Evolutionary conservation across 306 rosid species (phyloP), one percentile per base, ranked within the genome.

Genomic region (Acacia crassicarpa): DNA sequence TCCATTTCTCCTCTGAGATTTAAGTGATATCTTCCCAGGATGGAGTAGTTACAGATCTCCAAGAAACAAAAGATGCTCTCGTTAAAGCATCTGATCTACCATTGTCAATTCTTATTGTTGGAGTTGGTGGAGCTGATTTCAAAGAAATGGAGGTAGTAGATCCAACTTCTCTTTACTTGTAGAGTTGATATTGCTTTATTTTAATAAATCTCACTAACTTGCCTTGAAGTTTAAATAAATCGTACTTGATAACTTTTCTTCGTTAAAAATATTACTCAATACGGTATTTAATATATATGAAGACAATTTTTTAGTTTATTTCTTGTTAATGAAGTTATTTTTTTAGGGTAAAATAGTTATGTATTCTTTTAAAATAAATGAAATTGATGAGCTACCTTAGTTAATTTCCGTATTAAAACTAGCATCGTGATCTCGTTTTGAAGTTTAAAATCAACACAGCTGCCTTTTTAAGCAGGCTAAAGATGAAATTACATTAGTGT

Each of bases 41-140:
- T 85, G 99, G 99, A 89, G 99, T 96, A 16, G 99, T 96, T 56
- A 96, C 99, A 72, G 99, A 96, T 91, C 97, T 94, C 82, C 99
- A 96, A 90, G 99, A 96, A 94, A 96, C 99, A 85, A 92, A 87
- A 91, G 99, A 96, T 74, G 99, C 99, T 40, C 86, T 96, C 12
- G 97, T 96, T 70, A 96, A 91, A 80, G 98, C 99, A 73, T 96
- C 99, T 32, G 98, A 96, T 78, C 90, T 96, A 75, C 98, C 99
- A 16, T 78, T 96, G 77, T 96, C 99, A 35, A 96, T 96, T 81
- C 98, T 96, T 81, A 96, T 96, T 70, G 91, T 96, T 84, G 99
- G 99, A 22, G 98, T 96, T 32, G 99, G 99, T 86, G 99, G 99
- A 83, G 98, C 99, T 10, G 99, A 96, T 85, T 96, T 94, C 83